Percentiles rank a stretch among this genome's conserved stretches.
Conservation (phyloP, 331 rosid genomes). For the Malus hybrid region DNA sequence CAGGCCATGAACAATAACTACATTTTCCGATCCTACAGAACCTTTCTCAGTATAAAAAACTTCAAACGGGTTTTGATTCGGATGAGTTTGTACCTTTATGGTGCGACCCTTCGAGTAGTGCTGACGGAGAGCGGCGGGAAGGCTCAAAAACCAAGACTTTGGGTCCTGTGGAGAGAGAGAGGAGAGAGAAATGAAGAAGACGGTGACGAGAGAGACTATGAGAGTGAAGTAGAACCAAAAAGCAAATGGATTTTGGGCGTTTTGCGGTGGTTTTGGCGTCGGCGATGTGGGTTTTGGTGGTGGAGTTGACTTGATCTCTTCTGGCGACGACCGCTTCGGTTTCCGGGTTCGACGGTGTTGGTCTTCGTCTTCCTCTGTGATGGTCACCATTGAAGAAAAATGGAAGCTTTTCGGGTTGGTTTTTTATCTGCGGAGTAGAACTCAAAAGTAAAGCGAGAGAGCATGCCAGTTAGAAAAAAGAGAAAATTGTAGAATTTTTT, state of each 20-base stretch:
- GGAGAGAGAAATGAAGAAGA: slow-evolving; percentile 36
- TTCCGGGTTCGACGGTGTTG: slow-evolving; percentile 4
- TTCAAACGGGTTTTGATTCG: slow-evolving; percentile 44
- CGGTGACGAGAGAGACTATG: slow-evolving; percentile 44
- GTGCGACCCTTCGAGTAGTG: slow-evolving; percentile 70
- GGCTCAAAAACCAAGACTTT: slow-evolving; percentile 66
- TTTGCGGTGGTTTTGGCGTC: slow-evolving; percentile 7
- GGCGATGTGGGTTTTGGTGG: slow-evolving; percentile 10
- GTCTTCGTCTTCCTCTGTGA: slow-evolving; percentile 58
- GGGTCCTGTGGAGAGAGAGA: slow-evolving; percentile 54
- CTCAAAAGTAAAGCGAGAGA: not conserved
- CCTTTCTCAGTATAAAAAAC: slow-evolving; percentile 53
- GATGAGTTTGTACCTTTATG: slow-evolving; percentile 66
- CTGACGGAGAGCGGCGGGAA: slow-evolving; percentile 62
- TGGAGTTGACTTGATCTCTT: slow-evolving; percentile 16
- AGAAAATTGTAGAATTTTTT: too few relatives aligned
- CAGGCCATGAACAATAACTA: slow-evolving; percentile 58
- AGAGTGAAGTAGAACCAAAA: slow-evolving; percentile 85
- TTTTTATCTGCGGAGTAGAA: not conserved
- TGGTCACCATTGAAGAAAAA: slow-evolving; percentile 59
- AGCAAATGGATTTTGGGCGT: slow-evolving; percentile 38
- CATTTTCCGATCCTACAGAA: slow-evolving; percentile 36
- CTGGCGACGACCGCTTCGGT: slow-evolving; percentile 6
- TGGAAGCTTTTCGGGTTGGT: slow-evolving; percentile 4
- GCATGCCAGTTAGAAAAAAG: too few relatives aligned